These are phyloP conservation scores for Dendrobium nobile DNA, from an alignment of 106 monocot species.

Conservation along the genomic window DNA sequence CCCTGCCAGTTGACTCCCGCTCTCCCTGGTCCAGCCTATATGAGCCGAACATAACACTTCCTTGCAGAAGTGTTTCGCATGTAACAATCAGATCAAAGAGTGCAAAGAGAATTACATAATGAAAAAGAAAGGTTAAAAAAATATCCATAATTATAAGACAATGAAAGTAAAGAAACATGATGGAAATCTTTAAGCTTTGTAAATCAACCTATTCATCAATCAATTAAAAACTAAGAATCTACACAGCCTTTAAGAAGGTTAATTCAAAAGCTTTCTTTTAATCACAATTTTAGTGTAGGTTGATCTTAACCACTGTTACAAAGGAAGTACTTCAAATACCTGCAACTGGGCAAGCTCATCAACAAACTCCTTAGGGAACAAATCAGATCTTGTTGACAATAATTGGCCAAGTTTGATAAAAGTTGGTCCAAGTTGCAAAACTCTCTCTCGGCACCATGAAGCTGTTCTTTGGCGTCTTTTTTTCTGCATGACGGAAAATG, in stretches of 20 bases:
- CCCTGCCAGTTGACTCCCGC: too few relatives aligned
- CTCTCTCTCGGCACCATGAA: slow-evolving; percentile 82
- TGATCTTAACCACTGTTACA: not conserved
- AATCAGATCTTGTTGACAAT: slow-evolving; percentile 88
- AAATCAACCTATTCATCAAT: not conserved
- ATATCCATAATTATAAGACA: not conserved
- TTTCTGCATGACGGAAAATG: slow-evolving; percentile 43
- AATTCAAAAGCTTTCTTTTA: not conserved
- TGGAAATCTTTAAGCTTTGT: not conserved
- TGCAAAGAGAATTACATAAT: not conserved
- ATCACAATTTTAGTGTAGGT: not conserved
- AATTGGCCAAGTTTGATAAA: slow-evolving; percentile 93
- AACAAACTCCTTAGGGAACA: slow-evolving; percentile 84
- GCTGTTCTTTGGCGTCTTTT: slow-evolving; percentile 68
- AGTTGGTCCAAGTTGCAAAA: slow-evolving; percentile 86
- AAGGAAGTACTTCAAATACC: slow-evolving; percentile 25
- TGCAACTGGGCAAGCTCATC: slow-evolving; percentile 95
- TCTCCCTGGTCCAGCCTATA: too few relatives aligned
- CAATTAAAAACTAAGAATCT: not conserved
- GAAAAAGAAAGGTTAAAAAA: not conserved
- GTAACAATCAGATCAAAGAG: not conserved
- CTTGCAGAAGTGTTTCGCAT: too few relatives aligned
- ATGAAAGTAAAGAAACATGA: not conserved
- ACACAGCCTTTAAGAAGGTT: not conserved
- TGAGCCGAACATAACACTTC: too few relatives aligned